Conservation (phyloP, 2,329 filamentous ascomycete genomes). For the Claviceps pusilla region DNA sequence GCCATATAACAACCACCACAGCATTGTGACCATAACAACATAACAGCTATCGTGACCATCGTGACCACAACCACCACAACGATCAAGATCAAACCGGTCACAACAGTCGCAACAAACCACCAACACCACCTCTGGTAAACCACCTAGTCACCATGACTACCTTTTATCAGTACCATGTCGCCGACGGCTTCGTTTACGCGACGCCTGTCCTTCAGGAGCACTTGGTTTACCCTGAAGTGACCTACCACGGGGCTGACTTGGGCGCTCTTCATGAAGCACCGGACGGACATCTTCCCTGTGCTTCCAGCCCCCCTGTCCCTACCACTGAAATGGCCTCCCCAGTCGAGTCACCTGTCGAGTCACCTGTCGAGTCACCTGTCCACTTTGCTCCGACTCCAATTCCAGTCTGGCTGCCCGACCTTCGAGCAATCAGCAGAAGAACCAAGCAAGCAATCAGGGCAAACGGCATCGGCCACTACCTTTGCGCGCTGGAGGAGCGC, state of each 20-base stretch:
- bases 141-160: not conserved
- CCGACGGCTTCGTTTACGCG: not conserved
- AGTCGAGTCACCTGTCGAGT: too few relatives aligned
- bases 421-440: not conserved
- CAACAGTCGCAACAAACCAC: not conserved
- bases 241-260: not conserved
- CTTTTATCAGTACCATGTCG: not conserved
- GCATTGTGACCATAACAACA: too few relatives aligned
- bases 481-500: constrained; percentile 1
- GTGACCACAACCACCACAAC: not conserved
- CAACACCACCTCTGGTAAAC: not conserved
- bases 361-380: too few relatives aligned
- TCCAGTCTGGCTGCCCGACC: not conserved
- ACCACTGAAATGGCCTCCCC: not conserved
- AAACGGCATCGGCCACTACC: not conserved
- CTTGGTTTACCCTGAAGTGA: not conserved
- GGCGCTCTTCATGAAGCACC: too few relatives aligned
- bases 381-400: not conserved
- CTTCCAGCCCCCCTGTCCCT: not conserved
- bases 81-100: not conserved
- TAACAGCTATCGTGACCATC: not conserved
- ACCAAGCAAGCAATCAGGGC: not conserved
- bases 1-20: too few relatives aligned
- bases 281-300: too few relatives aligned
- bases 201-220: not conserved